phyloP scores from a whole-genome alignment of 139 green algal species.

The Pleodorina starrii region DNA sequence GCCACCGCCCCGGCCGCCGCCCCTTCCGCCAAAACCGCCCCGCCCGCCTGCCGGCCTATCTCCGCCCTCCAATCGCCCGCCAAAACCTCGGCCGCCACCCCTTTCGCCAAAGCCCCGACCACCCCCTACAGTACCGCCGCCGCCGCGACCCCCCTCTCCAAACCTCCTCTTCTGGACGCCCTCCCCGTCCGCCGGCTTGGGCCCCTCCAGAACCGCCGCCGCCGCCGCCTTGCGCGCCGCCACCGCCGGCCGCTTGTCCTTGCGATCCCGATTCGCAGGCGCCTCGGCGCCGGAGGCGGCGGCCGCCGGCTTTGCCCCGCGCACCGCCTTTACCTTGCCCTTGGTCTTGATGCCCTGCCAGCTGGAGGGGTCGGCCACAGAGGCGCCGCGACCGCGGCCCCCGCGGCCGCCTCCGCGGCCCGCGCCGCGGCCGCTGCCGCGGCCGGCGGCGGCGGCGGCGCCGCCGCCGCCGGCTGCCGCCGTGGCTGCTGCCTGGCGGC shows the following conservation, averaged over 20 bases:
- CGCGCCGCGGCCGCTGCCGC: not conserved
- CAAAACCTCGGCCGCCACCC: not conserved
- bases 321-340: slow-evolving; percentile 58
- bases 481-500: slow-evolving; percentile 5
- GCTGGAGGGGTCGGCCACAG: not conserved
- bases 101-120: not conserved
- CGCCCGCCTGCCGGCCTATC: not conserved
- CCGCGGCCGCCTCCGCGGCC: too few species aligned
- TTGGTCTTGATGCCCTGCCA: slow-evolving; percentile 75
- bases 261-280: not conserved
- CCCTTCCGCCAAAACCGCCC: not conserved
- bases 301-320: slow-evolving; percentile 3
- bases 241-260: slow-evolving; percentile 43
- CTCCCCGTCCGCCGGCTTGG: not conserved
- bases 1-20: not conserved
- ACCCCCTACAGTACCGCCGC: not conserved
- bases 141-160: not conserved
- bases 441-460: not conserved
- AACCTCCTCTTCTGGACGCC: not conserved
- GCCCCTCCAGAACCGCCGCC: not conserved
- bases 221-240: slow-evolving; percentile 39
- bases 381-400: not conserved
- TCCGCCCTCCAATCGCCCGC: not conserved
- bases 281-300: not conserved
- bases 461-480: not conserved